Evolutionary conservation across 108 stramenopile species (phyloP), one percentile per base, ranked within the genome.

Genomic region (Cyclotella cryptica): DNA sequence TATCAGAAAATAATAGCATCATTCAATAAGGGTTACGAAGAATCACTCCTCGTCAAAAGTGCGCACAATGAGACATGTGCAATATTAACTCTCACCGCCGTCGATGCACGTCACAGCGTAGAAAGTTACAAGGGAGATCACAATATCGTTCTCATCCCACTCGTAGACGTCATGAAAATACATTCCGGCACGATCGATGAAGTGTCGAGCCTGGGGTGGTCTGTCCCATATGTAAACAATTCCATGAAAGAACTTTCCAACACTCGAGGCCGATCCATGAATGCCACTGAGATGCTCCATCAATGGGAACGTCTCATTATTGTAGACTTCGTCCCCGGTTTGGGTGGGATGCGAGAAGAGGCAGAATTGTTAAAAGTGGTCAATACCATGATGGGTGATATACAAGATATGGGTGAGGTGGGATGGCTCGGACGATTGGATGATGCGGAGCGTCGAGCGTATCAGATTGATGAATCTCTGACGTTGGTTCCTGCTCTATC

Each of bases 381-480:
- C 43, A 80, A 80, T 53, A 42, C n/a, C 14, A 84, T 84, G 28
- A 80, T 75, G 74, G 65, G 68, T 46, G 83, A 84, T 70, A 80
- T 84, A 15, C 78, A 80, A 64, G 83, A 80, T 46, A 79, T 84
- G 78, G 83, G 68, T 5, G 81, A 83, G 69, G 75, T 83, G 30
- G 81, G 81, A 19, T 76, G 74, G 74, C 45, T 72, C 11, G 39
- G 46, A 27, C 26, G 42, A 0, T 28, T 68, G 47, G 54, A 67
- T 13, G 58, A 47, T 12, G 58, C 53, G 15, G 65, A 66, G 15
- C 43, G 42, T 22, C 24, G 66, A 39, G 29, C 65, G 45, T 75
- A 46, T 35, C 35, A 69, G 61, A 27, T 74, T 10, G 68, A 81
- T 26, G 71, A 67, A 39, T 61, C 55, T 22, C 47, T 72, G 11